Percentiles rank a stretch among this genome's conserved stretches.
phyloP scores from a whole-genome alignment of 192 early-diverging fungal species.

The Umbelopsis isabellina region DNA sequence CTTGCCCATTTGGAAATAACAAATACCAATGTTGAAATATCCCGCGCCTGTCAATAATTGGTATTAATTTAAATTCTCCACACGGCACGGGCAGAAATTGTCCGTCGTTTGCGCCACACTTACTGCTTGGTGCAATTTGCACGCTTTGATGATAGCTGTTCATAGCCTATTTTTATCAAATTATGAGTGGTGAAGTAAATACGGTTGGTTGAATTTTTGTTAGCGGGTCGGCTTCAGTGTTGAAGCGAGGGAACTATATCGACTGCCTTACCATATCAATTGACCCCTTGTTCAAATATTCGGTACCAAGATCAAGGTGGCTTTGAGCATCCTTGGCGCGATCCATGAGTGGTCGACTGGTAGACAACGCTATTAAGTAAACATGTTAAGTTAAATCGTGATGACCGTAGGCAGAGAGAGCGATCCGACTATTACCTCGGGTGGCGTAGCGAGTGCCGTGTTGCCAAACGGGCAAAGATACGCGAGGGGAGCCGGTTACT shows the following conservation, averaged over 20 bases:
- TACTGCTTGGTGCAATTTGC: constrained; percentile 35
- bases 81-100: not conserved
- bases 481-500: not conserved
- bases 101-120: not conserved
- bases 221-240: not conserved
- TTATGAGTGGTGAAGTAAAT: not conserved
- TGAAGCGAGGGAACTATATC: not conserved
- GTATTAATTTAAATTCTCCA: not conserved
- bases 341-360: constrained; percentile 2
- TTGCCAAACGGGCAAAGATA: not conserved
- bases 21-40: constrained; percentile 43
- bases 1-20: constrained; percentile 55
- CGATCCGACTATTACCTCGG: no score
- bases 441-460: no score
- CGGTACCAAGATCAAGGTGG: constrained; percentile 33
- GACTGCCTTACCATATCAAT: constrained; percentile 33
- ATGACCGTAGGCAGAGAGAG: no score
- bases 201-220: no score
- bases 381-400: not conserved
- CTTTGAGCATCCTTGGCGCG: constrained; percentile 30
- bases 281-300: constrained; percentile 36
- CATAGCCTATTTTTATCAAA: constrained; percentile 31
- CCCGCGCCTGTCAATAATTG: constrained; percentile 15
- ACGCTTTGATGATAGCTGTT: constrained; percentile 40
- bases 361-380: not conserved